phyloP scores from a whole-genome alignment of 331 rosid species.

The Malus hybrid region DNA sequence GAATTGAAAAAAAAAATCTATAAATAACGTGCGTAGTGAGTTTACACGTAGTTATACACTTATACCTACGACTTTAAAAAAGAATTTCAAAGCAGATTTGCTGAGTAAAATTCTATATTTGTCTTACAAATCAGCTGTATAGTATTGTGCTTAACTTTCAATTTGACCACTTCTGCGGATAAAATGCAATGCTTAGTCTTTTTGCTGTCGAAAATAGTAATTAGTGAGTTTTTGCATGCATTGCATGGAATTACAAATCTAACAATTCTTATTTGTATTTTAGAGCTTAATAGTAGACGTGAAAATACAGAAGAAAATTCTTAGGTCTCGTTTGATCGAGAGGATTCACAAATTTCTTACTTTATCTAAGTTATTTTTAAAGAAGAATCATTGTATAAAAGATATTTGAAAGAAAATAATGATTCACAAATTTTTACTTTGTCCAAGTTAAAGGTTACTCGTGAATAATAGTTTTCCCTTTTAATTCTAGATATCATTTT shows the following conservation, averaged over 20 bases:
- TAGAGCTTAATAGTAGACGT: not conserved
- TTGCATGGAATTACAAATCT: not conserved
- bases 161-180: not conserved
- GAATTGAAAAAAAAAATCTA: too few relatives aligned
- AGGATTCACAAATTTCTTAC: too few relatives aligned
- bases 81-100: not conserved
- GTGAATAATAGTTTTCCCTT: too few relatives aligned
- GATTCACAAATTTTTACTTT: too few relatives aligned
- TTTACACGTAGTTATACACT: not conserved
- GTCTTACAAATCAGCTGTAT: not conserved
- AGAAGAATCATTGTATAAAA: too few relatives aligned
- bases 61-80: not conserved
- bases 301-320: not conserved
- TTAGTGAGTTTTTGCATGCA: not conserved
- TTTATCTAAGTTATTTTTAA: too few relatives aligned
- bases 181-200: not conserved
- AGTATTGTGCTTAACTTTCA: not conserved
- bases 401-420: too few relatives aligned
- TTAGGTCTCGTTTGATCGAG: too few relatives aligned
- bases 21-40: not conserved
- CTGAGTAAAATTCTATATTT: not conserved
- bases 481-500: too few relatives aligned
- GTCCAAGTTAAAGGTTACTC: too few relatives aligned
- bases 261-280: not conserved
- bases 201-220: not conserved